Percentiles rank a stretch among this genome's conserved stretches.
Evolutionary conservation across 352 stramenopile species (phyloP).

Genomic region (Peronospora destructor): DNA sequence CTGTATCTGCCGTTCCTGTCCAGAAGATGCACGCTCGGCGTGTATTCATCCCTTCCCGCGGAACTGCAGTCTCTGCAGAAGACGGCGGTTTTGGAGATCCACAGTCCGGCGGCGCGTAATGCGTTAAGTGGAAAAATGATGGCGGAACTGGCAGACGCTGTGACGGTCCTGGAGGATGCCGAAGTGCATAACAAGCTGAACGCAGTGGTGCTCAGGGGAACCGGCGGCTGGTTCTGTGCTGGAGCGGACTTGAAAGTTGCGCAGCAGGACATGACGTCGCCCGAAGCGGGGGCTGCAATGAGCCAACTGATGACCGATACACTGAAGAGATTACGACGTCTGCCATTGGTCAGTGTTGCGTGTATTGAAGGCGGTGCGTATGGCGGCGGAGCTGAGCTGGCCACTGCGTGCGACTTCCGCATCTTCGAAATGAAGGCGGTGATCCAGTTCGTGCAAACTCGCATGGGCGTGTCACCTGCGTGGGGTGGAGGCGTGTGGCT

Average conservation of each 20-base stretch:
- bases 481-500: constrained; percentile 79
- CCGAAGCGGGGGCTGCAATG: constrained; percentile 59
- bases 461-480: constrained; percentile 76
- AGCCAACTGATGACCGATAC: constrained; percentile 66
- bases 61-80: constrained; percentile 28
- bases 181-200: constrained; percentile 52
- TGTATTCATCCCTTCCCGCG: constrained; percentile 6
- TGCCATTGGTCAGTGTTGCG: constrained; percentile 78
- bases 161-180: constrained; percentile 50
- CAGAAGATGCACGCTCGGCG: background rate
- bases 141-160: constrained; percentile 68
- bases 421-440: constrained; percentile 50
- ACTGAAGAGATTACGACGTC: constrained; percentile 55
- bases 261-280: constrained; percentile 67
- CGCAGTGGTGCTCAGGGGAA: constrained; percentile 48
- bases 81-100: constrained; percentile 59
- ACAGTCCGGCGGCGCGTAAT: constrained; percentile 62
- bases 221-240: constrained; percentile 73
- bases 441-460: constrained; percentile 80
- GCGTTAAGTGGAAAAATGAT: constrained; percentile 86
- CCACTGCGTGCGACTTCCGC: constrained; percentile 79
- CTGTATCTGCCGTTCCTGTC: constrained; percentile 31
- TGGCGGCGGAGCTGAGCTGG: constrained; percentile 78
- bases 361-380: constrained; percentile 75
- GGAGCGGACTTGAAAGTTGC: constrained; percentile 77